Evolutionary conservation across 176 grass and related monocot species (phyloP), one percentile per base, ranked within the genome.

Genomic region (Poa annua): DNA sequence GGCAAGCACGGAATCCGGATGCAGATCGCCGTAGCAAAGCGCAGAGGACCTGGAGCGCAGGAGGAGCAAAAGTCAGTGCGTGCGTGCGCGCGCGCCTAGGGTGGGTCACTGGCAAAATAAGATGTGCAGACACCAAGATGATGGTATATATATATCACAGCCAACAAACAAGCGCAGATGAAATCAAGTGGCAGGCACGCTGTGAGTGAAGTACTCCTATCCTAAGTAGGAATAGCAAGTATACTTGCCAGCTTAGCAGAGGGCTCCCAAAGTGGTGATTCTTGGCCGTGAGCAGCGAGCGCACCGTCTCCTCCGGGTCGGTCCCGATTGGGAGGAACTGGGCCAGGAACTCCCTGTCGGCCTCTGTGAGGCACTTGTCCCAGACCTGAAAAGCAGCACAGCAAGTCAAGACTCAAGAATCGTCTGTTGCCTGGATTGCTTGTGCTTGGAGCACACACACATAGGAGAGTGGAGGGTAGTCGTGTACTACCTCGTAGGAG

Each of bases 181-280:
- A 8, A 41, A 41, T 41, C 38, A 41, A 7, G 38, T 7, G 41
- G 41, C 41, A 24, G 9, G 22, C 56, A 12, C 10, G 11, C 5
- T 29, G 11, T 14, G 44, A 12, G 9, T 12, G 11, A 2, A 29
- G 13, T 33, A 6, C 1, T 29, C 1, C 29, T 29, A 24, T 29
- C 1, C 29, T 29, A 24, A 63, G 22, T 11, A 22, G 56, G 9
- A 13, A 67, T 36, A 19, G 32, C 3, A 65, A 29, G 29, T 7
- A 36, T 53, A 87, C 88, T 94, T 98, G 77, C 90, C 86, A 91
- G 84, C 36, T 89, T 32, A 88, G 32, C 25, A 80, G 86, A 62
- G 80, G 87, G 29, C 93, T 89, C 73, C 92, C 90, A 59, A 95
- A 93, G 75, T 93, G 85, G 57, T 86, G 73, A 72, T 90, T 86